Conservation (phyloP, 805 yeast species). For the Starmerella vaccinii region DNA sequence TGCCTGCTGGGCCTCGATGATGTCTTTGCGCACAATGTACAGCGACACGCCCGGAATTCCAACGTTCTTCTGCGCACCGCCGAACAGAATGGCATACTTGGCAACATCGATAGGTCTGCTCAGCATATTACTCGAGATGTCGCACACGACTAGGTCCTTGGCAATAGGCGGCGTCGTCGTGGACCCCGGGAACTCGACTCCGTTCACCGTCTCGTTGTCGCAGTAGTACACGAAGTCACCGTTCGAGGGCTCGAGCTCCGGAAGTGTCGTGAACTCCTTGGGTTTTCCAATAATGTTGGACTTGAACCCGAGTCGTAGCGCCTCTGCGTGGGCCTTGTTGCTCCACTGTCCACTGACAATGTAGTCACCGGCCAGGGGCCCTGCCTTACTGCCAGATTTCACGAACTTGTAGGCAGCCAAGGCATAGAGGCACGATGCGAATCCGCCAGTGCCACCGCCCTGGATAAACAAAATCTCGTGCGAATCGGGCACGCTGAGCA, state of each 20-base stretch:
- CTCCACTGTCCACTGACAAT: slow-evolving; percentile 93
- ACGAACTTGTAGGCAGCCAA: slow-evolving; percentile 62
- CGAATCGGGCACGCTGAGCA: slow-evolving; percentile 73
- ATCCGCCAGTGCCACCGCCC: slow-evolving; percentile 97
- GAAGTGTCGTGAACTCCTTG: slow-evolving; percentile 59
- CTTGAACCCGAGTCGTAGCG: slow-evolving; percentile 67
- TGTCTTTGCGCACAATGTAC: slow-evolving; percentile 74
- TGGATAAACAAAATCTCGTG: slow-evolving; percentile 92
- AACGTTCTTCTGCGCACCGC: slow-evolving; percentile 97
- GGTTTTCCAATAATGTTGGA: slow-evolving; percentile 60
- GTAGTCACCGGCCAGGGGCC: slow-evolving; percentile 55
- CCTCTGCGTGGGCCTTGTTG: slow-evolving; percentile 77
- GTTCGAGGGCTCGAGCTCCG: slow-evolving; percentile 47
- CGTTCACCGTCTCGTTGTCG: slow-evolving; percentile 96
- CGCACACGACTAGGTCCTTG: slow-evolving; percentile 48
- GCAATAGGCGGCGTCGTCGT: slow-evolving; percentile 42
- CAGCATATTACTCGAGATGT: slow-evolving; percentile 86
- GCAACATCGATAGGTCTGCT: slow-evolving; percentile 72
- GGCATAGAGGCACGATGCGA: slow-evolving; percentile 78
- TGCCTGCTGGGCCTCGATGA: slow-evolving; percentile 40
- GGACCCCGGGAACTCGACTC: slow-evolving; percentile 66
- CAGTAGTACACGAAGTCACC: slow-evolving; percentile 82
- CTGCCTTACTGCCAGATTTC: slow-evolving; percentile 50
- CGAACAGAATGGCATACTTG: slow-evolving; percentile 81
- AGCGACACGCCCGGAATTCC: slow-evolving; percentile 94